phyloP scores from a whole-genome alignment of 2,329 filamentous ascomycete genomes.

The Aureobasidium uvarum region DNA sequence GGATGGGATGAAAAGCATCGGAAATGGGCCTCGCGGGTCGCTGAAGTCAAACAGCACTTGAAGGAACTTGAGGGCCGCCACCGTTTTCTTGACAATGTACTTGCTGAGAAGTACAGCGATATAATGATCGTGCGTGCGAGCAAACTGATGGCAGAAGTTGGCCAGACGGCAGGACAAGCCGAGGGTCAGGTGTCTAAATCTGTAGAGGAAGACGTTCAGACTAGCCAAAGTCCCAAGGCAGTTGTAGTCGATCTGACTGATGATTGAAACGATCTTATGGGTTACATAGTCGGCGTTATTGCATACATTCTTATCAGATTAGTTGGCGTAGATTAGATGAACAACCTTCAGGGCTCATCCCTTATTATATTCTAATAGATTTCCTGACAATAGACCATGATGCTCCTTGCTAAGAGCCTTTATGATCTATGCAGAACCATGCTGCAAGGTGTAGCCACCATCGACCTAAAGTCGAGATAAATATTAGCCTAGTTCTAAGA shows the following conservation, averaged over 20 bases:
- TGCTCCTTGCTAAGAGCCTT: not conserved
- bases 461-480: constrained; percentile 36
- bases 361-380: not conserved
- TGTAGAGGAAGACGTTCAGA: not conserved
- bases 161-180: not conserved
- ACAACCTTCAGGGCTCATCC: not conserved
- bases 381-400: not conserved
- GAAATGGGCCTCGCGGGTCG: not conserved
- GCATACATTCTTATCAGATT: not conserved
- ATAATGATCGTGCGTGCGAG: constrained; percentile 4
- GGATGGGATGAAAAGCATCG: not conserved
- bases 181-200: not conserved
- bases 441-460: constrained; percentile 52
- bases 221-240: not conserved
- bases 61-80: not conserved
- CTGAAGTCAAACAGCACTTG: not conserved
- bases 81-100: not conserved
- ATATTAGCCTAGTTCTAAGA: not conserved
- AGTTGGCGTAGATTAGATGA: not conserved
- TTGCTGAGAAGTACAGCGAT: not conserved
- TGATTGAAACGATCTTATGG: not conserved
- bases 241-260: constrained; percentile 7
- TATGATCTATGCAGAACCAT: constrained; percentile 14
- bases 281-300: not conserved
- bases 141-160: not conserved